Evolutionary conservation across 2,329 filamentous ascomycete genomes (phyloP).

Genomic region (Achaetomium macrosporum): DNA sequence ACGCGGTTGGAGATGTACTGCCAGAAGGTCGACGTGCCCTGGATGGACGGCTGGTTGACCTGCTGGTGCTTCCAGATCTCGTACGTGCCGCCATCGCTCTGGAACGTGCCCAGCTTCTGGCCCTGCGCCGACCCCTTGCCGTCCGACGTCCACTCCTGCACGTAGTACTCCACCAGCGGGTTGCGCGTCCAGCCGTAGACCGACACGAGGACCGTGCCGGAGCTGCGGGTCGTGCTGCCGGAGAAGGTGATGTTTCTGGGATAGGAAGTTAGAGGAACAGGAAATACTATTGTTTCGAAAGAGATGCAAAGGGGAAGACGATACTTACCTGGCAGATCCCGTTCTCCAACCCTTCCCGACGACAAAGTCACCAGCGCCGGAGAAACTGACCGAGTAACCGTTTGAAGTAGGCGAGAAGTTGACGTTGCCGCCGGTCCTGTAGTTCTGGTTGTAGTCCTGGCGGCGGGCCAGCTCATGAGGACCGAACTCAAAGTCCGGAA

Average conservation of each 20-base stretch:
- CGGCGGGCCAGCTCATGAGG: constrained; percentile 25
- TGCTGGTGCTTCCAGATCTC: constrained; percentile 32
- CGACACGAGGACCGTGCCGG: constrained; percentile 31
- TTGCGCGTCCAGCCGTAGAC: constrained; percentile 35
- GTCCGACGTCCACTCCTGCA: constrained; percentile 32
- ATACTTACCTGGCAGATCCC: constrained; percentile 41
- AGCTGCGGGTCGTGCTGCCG: constrained; percentile 22
- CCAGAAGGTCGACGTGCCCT: constrained; percentile 43
- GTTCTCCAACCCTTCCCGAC: constrained; percentile 55
- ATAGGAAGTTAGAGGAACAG: background rate
- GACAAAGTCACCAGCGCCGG: constrained; percentile 46
- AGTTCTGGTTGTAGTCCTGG: constrained; percentile 38
- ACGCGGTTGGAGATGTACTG: constrained; percentile 46
- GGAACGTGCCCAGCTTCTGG: constrained; percentile 29
- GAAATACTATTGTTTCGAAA: background rate
- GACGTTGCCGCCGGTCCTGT: constrained; percentile 34
- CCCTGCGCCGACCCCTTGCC: constrained; percentile 28
- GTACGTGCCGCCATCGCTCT: constrained; percentile 32
- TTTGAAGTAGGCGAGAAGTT: constrained; percentile 26
- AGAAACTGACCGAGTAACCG: constrained; percentile 40
- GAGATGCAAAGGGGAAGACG: no score
- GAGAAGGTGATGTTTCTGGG: constrained; percentile 28
- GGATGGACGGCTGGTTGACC: constrained; percentile 40
- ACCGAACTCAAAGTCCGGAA: constrained; percentile 1
- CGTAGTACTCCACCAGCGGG: constrained; percentile 36